Percentiles rank a stretch among this genome's conserved stretches.
Evolutionary conservation across 768 basidiomycete genomes (phyloP).

Genomic region (Hygrophorus pudorinus): DNA sequence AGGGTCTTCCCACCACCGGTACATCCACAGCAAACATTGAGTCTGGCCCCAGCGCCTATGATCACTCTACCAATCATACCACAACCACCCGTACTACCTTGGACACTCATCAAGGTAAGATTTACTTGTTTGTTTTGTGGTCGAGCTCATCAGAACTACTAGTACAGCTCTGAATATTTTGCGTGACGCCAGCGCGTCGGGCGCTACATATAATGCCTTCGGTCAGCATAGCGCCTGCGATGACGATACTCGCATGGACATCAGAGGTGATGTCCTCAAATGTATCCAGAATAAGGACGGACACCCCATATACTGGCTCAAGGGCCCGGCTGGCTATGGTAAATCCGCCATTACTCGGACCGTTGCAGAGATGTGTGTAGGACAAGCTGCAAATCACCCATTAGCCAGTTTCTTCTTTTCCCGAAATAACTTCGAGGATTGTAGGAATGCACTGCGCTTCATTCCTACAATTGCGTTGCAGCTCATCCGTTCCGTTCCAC

Average conservation of each 20-base stretch:
- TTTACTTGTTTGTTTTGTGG: too few species aligned
- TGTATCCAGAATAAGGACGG: background rate
- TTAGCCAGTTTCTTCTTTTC: slow-evolving; percentile 5
- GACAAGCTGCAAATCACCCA: background rate
- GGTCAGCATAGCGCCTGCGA: background rate
- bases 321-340: slow-evolving; percentile 1
- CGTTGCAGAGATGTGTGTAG: background rate
- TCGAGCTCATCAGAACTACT: too few species aligned
- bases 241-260: background rate
- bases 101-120: too few species aligned
- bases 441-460: background rate
- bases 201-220: background rate
- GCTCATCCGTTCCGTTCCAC: background rate
- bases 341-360: slow-evolving; percentile 4
- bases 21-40: too few species aligned
- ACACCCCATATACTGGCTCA: slow-evolving; percentile 3
- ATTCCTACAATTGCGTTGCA: slow-evolving; percentile 2
- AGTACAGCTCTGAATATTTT: too few species aligned
- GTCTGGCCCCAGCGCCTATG: too few species aligned
- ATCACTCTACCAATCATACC: too few species aligned
- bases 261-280: background rate
- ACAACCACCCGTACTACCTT: too few species aligned
- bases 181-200: background rate
- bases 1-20: too few species aligned
- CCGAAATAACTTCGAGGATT: slow-evolving; percentile 3